These are phyloP conservation scores for Styphnolobium japonicum DNA, from an alignment of 306 rosid genomes.

Conservation along the genomic window DNA sequence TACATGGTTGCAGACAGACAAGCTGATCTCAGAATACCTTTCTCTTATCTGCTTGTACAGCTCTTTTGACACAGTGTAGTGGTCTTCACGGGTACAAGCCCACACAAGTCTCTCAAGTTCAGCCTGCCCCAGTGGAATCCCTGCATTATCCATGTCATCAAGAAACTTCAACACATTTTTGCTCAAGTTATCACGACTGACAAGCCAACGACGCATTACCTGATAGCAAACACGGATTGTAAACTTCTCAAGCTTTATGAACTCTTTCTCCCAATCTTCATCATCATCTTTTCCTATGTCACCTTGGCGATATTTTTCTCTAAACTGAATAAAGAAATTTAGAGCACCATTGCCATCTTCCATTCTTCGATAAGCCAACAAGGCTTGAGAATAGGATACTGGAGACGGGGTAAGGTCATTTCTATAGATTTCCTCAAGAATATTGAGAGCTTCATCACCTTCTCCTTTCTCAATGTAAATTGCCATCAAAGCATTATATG, in stretches of 20 bases:
- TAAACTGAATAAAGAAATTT: constrained; percentile 58
- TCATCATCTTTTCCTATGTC: constrained; percentile 52
- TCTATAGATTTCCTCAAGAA: constrained; percentile 61
- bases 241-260: constrained; percentile 64
- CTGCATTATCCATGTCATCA: constrained; percentile 63
- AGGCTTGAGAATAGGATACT: constrained; percentile 69
- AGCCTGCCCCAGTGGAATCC: constrained; percentile 50
- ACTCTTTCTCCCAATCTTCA: constrained; percentile 74
- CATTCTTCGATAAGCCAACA: constrained; percentile 73
- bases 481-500: constrained; percentile 78
- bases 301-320: constrained; percentile 64
- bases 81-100: constrained; percentile 95
- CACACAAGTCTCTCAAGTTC: constrained; percentile 76
- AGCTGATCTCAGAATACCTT: constrained; percentile 54
- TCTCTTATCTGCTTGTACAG: constrained; percentile 72
- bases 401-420: constrained; percentile 73
- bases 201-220: constrained; percentile 90
- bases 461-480: constrained; percentile 72
- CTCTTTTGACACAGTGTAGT: constrained; percentile 72
- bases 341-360: constrained; percentile 84
- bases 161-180: constrained; percentile 63
- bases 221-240: constrained; percentile 83
- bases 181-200: constrained; percentile 48
- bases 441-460: constrained; percentile 49
- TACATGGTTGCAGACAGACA: constrained; percentile 86